These are phyloP conservation scores for Acanthamoeba healyi DNA, from an alignment of 208 protist genomes.

Conservation along the genomic window DNA sequence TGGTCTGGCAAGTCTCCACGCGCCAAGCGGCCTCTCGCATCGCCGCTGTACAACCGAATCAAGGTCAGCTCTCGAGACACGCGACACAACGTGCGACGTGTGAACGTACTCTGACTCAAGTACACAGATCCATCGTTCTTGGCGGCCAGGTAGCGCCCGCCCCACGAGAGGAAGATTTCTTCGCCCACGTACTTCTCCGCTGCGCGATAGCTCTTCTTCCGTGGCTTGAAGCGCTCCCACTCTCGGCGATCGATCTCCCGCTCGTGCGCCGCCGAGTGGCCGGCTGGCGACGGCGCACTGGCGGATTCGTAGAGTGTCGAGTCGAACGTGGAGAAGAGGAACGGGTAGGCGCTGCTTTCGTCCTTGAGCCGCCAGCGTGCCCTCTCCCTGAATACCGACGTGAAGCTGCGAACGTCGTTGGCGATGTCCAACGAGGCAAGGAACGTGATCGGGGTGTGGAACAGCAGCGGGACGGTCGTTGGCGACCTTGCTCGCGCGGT, in stretches of 20 bases:
- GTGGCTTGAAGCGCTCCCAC: neutral
- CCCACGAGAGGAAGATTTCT: neutral
- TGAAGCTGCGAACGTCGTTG: neutral
- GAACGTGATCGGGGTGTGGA: neutral
- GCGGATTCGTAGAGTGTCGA: neutral
- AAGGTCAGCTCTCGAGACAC: neutral
- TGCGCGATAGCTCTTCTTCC: neutral
- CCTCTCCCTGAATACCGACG: neutral
- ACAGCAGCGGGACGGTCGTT: neutral
- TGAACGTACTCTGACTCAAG: neutral
- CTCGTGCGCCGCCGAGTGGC: neutral
- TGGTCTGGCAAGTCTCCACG: neutral
- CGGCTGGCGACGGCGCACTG: neutral
- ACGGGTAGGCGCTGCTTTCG: neutral
- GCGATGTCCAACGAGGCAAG: neutral
- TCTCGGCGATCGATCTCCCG: neutral
- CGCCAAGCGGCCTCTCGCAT: neutral
- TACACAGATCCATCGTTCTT: neutral
- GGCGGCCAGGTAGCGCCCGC: neutral
- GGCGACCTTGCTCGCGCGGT: neutral
- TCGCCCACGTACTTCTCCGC: slow-evolving; percentile 19
- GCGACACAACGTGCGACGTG: neutral
- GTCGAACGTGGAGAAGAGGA: neutral
- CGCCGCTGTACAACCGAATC: neutral
- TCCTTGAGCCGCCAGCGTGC: neutral